Conservation (phyloP, 768 basidiomycete species). For the Serendipita indica region DNA sequence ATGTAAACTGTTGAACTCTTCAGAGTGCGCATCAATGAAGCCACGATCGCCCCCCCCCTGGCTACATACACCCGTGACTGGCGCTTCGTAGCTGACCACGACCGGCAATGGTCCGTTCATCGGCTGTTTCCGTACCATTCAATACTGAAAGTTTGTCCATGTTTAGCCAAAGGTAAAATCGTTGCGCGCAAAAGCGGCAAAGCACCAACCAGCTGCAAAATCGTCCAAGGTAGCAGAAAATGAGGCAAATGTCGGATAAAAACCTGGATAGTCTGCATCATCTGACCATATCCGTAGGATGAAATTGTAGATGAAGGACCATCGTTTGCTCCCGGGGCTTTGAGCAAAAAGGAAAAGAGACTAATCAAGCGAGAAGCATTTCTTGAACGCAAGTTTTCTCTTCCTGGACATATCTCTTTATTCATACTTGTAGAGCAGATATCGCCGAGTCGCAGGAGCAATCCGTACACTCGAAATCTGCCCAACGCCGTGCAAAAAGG, state of each 20-base stretch:
- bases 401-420: neutral
- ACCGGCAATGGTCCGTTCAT: neutral
- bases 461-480: slow-evolving; percentile 7
- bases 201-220: neutral
- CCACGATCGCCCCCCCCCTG: too few relatives aligned
- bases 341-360: slow-evolving; percentile 6
- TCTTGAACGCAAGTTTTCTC: neutral
- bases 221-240: neutral
- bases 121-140: neutral
- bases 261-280: neutral
- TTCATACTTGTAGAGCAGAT: neutral
- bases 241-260: neutral
- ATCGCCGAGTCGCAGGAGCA: neutral
- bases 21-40: too few relatives aligned
- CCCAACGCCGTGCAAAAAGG: neutral
- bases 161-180: slow-evolving; percentile 9
- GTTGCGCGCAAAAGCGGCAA: slow-evolving; percentile 1
- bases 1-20: too few relatives aligned
- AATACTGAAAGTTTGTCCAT: neutral
- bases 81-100: too few relatives aligned
- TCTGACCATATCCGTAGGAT: neutral
- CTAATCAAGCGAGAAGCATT: slow-evolving; percentile 3
- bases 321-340: neutral
- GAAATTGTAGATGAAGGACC: neutral
- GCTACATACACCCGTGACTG: too few relatives aligned